Base-by-base conservation (phyloP, 2,329 filamentous ascomycete genomes). In the Orbilia blumenaviensis region DNA sequence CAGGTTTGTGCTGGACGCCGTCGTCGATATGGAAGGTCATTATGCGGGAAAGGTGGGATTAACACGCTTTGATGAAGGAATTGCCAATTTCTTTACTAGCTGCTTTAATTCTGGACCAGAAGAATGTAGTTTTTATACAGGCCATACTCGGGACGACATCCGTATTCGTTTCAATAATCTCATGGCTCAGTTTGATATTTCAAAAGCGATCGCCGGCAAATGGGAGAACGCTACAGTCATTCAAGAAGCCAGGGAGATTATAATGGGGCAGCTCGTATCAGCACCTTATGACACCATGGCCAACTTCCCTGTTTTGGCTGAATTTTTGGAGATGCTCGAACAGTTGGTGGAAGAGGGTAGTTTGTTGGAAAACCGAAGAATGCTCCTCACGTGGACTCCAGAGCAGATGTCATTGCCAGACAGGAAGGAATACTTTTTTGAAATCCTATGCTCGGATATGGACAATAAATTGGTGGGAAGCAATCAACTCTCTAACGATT, bases 1-100 rank as follows among this genome's bases (percentile, higher is more conserved):
- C 14, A 75, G 46, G 16, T 63, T 64, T 12, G 27, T 63, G 10
- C 16, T 75, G n/a, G 71, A 68, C 18, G 63, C 54, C 25, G 71
- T 75, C 12, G 71, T 75, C 9, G 71, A 75, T 32, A 42, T 25
- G 1, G 38, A 46, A 0, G n/a, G 23, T 2, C 63, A 38, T 42
- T 36, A 61, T 14, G n/a, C 60, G 21, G 41, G 23, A 14, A 25
- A 62, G 2, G 52, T 54, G 1, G 41, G 18, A 7, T 25, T 34
- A 3, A 48, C 25, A 2, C 61, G 62, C 52, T 23, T 50, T 9
- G 68, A 74, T 32, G 29, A 74, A 25, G 48, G 23, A n/a, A 60
- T 48, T 41, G 42, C 52, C 2, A 58, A 54, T n/a, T 74, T 74
- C 42, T 66, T 74, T 18, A 14, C 38, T n/a, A 18, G 18, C 2